Evolutionary conservation across 768 basidiomycete genomes (phyloP).

Genomic region (Hortiboletus flavorubellus): DNA sequence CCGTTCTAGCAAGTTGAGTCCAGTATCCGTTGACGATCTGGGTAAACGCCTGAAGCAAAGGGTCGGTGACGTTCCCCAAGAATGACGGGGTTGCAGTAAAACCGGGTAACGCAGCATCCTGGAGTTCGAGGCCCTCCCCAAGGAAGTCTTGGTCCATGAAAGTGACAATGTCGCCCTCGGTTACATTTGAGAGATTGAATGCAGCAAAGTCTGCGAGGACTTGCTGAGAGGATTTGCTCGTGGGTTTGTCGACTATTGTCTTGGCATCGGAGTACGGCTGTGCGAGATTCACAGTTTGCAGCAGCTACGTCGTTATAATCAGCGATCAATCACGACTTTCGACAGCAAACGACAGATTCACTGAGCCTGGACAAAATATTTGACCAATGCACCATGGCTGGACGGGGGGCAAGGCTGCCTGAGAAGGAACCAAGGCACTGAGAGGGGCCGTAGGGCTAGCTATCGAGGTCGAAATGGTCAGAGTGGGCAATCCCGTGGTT

Average conservation of each 20-base stretch:
- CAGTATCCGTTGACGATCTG: slow-evolving; percentile 84
- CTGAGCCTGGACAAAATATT: slow-evolving; percentile 79
- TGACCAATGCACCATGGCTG: slow-evolving; percentile 76
- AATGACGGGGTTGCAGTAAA: slow-evolving; percentile 66
- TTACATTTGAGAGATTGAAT: slow-evolving; percentile 39
- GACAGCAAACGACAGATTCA: slow-evolving; percentile 33
- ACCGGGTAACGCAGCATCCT: slow-evolving; percentile 54
- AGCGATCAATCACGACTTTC: neutral
- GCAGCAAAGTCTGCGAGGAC: slow-evolving; percentile 68
- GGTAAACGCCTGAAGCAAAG: slow-evolving; percentile 67
- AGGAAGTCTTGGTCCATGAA: slow-evolving; percentile 76
- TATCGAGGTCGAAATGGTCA: slow-evolving; percentile 56
- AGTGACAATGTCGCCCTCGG: slow-evolving; percentile 59
- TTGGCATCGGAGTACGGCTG: slow-evolving; percentile 75
- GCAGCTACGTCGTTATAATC: slow-evolving; percentile 41
- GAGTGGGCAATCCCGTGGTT: slow-evolving; percentile 27
- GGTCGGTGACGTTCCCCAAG: slow-evolving; percentile 65
- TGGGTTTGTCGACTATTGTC: slow-evolving; percentile 89
- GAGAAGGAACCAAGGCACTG: slow-evolving; percentile 56
- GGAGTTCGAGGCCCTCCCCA: slow-evolving; percentile 84
- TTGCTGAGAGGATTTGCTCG: slow-evolving; percentile 56
- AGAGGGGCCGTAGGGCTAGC: slow-evolving; percentile 61
- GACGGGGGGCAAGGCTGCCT: slow-evolving; percentile 57
- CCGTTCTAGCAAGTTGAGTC: slow-evolving; percentile 72
- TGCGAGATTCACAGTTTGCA: slow-evolving; percentile 86